These are phyloP conservation scores for Quercus alba DNA, from an alignment of 306 rosid species.

Conservation along the genomic window DNA sequence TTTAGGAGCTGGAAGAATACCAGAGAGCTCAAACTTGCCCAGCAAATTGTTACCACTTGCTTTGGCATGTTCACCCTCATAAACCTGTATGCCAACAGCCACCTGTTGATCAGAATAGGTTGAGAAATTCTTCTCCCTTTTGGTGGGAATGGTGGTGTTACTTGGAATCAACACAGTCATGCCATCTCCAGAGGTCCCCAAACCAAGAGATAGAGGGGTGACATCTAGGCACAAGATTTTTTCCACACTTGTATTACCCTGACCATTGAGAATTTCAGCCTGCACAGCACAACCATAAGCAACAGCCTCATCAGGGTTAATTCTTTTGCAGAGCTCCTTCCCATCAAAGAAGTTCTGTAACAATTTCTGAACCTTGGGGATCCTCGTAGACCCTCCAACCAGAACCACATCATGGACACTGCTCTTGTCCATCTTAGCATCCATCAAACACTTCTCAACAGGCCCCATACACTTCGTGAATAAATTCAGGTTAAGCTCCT, in stretches of 20 bases:
- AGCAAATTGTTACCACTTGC: constrained; percentile 48
- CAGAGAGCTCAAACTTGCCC: constrained; percentile 45
- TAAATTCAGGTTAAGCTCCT: constrained; percentile 48
- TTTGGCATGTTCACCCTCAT: constrained; percentile 42
- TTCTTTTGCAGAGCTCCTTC: constrained; percentile 49
- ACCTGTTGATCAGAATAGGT: constrained; percentile 40
- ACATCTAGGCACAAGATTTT: constrained; percentile 43
- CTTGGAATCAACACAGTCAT: constrained; percentile 51
- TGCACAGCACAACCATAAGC: constrained; percentile 56
- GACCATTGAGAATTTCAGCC: constrained; percentile 43
- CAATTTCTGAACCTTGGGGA: constrained; percentile 46
- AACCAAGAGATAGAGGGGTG: constrained; percentile 45
- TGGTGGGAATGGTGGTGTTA: constrained; percentile 43
- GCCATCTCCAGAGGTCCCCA: constrained; percentile 42
- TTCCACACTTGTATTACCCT: constrained; percentile 39
- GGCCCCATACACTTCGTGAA: constrained; percentile 47
- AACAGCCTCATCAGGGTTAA: constrained; percentile 49
- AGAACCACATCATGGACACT: constrained; percentile 51
- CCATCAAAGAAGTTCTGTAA: constrained; percentile 44
- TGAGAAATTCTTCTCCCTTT: constrained; percentile 41
- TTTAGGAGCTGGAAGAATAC: neutral
- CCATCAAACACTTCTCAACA: constrained; percentile 46
- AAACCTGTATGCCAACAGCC: constrained; percentile 24
- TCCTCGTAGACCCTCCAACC: constrained; percentile 54
- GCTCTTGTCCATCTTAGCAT: constrained; percentile 52